Evolutionary conservation across 441 rosid species (phyloP).

Genomic region (Biscutella laevigata): DNA sequence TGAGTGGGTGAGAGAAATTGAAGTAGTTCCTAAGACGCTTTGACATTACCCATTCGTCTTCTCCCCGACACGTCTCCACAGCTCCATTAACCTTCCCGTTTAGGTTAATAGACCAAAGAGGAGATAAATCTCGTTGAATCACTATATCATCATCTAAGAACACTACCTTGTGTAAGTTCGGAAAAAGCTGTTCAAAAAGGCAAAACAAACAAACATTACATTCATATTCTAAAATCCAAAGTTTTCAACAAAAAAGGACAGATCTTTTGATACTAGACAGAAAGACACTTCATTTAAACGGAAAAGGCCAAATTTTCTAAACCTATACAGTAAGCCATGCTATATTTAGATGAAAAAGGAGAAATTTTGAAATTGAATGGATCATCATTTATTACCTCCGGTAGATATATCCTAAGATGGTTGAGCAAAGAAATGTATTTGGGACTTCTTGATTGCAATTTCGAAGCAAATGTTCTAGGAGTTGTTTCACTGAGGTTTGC

Average conservation of each 20-base stretch:
- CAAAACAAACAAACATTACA: constrained; percentile 10
- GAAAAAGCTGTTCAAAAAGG: constrained; percentile 67
- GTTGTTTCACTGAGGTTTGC: constrained; percentile 69
- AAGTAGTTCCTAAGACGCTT: constrained; percentile 90
- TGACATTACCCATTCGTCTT: constrained; percentile 96
- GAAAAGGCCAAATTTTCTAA: background rate
- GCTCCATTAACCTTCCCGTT: constrained; percentile 93
- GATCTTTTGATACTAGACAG: constrained; percentile 6
- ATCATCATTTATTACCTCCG: constrained; percentile 71
- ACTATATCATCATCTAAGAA: constrained; percentile 95
- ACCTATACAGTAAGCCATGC: too few relatives aligned
- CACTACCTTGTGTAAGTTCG: constrained; percentile 88
- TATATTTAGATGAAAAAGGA: too few relatives aligned
- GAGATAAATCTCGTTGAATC: constrained; percentile 79
- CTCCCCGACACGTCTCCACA: constrained; percentile 93
- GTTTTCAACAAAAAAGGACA: background rate
- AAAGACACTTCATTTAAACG: background rate
- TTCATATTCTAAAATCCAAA: background rate
- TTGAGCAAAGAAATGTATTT: constrained; percentile 97
- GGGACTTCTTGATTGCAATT: constrained; percentile 94
- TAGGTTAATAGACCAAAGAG: constrained; percentile 88
- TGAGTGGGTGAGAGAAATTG: constrained; percentile 91
- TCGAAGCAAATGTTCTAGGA: constrained; percentile 88
- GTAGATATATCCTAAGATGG: constrained; percentile 92
- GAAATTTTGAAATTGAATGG: too few relatives aligned